phyloP scores from a whole-genome alignment of 768 basidiomycete genomes.

The Auricularia heimuer region DNA sequence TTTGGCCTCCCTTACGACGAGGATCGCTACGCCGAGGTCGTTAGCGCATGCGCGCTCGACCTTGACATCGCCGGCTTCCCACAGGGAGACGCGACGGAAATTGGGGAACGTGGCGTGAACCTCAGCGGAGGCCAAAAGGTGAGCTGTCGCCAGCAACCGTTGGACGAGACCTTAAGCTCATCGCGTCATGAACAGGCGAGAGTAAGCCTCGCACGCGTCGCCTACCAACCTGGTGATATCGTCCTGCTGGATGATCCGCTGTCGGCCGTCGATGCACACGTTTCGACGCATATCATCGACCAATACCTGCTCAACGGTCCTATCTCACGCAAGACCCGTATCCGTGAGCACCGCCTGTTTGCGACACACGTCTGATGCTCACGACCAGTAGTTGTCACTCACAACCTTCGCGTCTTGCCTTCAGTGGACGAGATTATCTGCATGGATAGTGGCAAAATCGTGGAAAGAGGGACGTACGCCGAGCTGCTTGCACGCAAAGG shows the following conservation, averaged over 20 bases:
- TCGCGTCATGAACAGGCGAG: slow-evolving; percentile 39
- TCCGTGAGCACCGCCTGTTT: slow-evolving; percentile 2
- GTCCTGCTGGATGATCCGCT: slow-evolving; percentile 77
- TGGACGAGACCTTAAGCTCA: not conserved
- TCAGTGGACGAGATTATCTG: slow-evolving; percentile 16
- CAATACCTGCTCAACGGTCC: slow-evolving; percentile 37
- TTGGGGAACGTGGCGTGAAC: slow-evolving; percentile 75
- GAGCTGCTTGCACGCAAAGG: slow-evolving; percentile 34
- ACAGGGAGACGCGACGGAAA: slow-evolving; percentile 75
- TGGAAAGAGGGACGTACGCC: slow-evolving; percentile 13
- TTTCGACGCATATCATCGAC: slow-evolving; percentile 55
- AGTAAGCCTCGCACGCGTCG: slow-evolving; percentile 64
- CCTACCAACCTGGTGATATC: slow-evolving; percentile 63
- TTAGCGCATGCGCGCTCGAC: slow-evolving; percentile 51
- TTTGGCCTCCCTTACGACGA: slow-evolving; percentile 32
- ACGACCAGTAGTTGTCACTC: slow-evolving; percentile 14
- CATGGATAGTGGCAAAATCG: slow-evolving; percentile 13
- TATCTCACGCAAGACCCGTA: slow-evolving; percentile 17
- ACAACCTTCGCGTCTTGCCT: slow-evolving; percentile 3
- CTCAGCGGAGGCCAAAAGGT: slow-evolving; percentile 32
- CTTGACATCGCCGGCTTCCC: slow-evolving; percentile 66
- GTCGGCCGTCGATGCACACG: slow-evolving; percentile 69
- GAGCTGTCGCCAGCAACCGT: not conserved
- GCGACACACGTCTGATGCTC: not conserved
- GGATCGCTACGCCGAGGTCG: slow-evolving; percentile 6